These are phyloP conservation scores for Euptelea pleiosperma DNA, from an alignment of 164 flowering plant genomes.

Conservation along the genomic window DNA sequence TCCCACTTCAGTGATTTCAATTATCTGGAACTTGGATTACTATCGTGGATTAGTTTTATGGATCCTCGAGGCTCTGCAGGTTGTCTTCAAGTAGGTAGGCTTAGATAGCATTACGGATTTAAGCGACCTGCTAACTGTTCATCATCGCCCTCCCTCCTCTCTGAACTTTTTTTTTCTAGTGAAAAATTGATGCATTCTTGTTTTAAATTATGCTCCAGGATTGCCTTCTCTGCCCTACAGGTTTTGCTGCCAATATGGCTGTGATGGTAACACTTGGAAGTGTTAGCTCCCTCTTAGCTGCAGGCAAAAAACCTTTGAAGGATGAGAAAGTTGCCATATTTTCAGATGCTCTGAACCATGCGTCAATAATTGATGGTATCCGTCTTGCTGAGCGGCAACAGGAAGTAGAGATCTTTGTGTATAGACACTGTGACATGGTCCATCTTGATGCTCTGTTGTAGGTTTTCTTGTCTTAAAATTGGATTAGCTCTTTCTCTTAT, in stretches of 20 bases:
- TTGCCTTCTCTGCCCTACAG: conserved; percentile 97
- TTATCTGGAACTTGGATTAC: too few relatives aligned
- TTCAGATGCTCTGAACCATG: conserved; percentile 93
- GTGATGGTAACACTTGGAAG: conserved; percentile 78
- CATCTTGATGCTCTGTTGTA: conserved; percentile 77
- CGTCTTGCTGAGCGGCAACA: conserved; percentile 78
- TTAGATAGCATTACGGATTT: too few relatives aligned
- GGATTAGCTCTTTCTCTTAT: neutral
- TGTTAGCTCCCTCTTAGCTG: conserved; percentile 55
- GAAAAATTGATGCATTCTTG: conserved; percentile 19
- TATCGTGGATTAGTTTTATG: too few relatives aligned
- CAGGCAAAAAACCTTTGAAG: conserved; percentile 37
- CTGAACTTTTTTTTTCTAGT: neutral
- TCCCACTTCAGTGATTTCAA: too few relatives aligned
- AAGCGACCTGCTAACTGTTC: too few relatives aligned
- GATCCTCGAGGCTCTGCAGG: too few relatives aligned
- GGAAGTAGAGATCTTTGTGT: conserved; percentile 54
- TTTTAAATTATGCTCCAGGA: conserved; percentile 54
- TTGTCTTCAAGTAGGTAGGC: too few relatives aligned
- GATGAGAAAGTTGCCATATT: conserved; percentile 73
- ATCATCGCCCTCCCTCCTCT: neutral
- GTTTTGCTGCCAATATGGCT: conserved; percentile 95
- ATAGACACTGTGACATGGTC: conserved; percentile 79
- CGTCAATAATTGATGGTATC: conserved; percentile 93
- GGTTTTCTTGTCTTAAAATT: conserved; percentile 22